A percentile compares a stretch with the other conserved stretches of the same genome.
These are phyloP conservation scores for Cyamopsis tetragonoloba DNA, from an alignment of 306 rosid genomes.

Conservation along the genomic window DNA sequence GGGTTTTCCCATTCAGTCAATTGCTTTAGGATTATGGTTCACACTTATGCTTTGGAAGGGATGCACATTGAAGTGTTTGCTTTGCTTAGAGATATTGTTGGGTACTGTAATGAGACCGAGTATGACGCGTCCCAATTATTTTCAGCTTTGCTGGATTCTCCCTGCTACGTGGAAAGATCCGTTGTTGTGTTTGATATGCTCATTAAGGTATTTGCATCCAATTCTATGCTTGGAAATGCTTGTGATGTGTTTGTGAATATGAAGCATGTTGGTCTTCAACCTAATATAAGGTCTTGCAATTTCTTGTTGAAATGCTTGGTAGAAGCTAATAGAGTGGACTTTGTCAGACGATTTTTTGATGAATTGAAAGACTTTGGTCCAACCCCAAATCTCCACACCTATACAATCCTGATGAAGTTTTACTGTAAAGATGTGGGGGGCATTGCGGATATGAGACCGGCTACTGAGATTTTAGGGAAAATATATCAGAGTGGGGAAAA, in stretches of 20 bases:
- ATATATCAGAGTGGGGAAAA: constrained; percentile 39
- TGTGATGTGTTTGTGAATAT: constrained; percentile 44
- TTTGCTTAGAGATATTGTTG: constrained; percentile 57
- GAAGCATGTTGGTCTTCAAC: constrained; percentile 40
- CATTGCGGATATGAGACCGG: constrained; percentile 39
- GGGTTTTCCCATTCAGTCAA: constrained; percentile 46
- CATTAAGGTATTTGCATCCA: constrained; percentile 51
- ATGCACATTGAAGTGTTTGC: constrained; percentile 46
- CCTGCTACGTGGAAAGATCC: constrained; percentile 32
- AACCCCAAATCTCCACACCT: constrained; percentile 45
- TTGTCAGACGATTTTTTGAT: constrained; percentile 38
- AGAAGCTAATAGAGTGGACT: constrained; percentile 46
- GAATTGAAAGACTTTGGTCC: constrained; percentile 51
- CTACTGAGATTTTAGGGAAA: constrained; percentile 46
- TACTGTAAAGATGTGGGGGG: constrained; percentile 43
- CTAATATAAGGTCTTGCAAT: constrained; percentile 45
- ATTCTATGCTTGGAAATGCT: constrained; percentile 62
- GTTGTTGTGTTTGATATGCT: constrained; percentile 48
- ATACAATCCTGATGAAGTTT: constrained; percentile 60
- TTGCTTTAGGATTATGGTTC: constrained; percentile 47
- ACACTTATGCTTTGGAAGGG: constrained; percentile 46
- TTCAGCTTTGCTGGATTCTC: constrained; percentile 45
- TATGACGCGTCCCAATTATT: constrained; percentile 35
- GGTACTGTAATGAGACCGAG: constrained; percentile 24
- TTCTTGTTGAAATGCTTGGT: constrained; percentile 69